These are phyloP conservation scores for Rhodotorula graminis DNA, from an alignment of 768 basidiomycete genomes.

Conservation along the genomic window DNA sequence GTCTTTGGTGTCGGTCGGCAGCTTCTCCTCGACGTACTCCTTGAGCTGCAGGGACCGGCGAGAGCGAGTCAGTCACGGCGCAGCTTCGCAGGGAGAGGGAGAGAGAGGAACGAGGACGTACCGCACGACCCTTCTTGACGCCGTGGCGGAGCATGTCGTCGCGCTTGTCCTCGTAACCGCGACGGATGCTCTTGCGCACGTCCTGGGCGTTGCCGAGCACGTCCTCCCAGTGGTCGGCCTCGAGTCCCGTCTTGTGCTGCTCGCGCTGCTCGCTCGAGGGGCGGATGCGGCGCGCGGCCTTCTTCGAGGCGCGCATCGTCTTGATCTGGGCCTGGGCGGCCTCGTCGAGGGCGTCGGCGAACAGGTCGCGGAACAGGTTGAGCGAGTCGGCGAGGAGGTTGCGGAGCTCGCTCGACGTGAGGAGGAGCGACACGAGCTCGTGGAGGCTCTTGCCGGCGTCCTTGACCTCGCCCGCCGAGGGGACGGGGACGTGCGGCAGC, in stretches of 20 bases:
- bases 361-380: slow-evolving; percentile 47
- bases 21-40: slow-evolving; percentile 46
- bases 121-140: slow-evolving; percentile 25
- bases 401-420: slow-evolving; percentile 47
- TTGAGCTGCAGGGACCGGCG: background rate
- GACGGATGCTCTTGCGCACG: slow-evolving; percentile 37
- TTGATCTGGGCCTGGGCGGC: slow-evolving; percentile 43
- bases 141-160: slow-evolving; percentile 27
- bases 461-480: slow-evolving; percentile 41
- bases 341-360: slow-evolving; percentile 48
- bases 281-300: slow-evolving; percentile 44
- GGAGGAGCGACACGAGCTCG: slow-evolving; percentile 47
- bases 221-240: slow-evolving; percentile 48
- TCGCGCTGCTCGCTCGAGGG: slow-evolving; percentile 45
- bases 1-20: slow-evolving; percentile 48
- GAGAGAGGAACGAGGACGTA: background rate
- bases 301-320: slow-evolving; percentile 32
- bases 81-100: too few species aligned
- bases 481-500: slow-evolving; percentile 45
- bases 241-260: slow-evolving; percentile 30
- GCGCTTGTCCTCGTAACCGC: slow-evolving; percentile 35
- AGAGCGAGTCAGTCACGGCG: slow-evolving; percentile 6
- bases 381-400: slow-evolving; percentile 46
- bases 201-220: slow-evolving; percentile 43
- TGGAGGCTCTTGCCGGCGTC: slow-evolving; percentile 42